phyloP scores from a whole-genome alignment of 495 filamentous ascomycete species.

The Tuber umbilicatum region DNA sequence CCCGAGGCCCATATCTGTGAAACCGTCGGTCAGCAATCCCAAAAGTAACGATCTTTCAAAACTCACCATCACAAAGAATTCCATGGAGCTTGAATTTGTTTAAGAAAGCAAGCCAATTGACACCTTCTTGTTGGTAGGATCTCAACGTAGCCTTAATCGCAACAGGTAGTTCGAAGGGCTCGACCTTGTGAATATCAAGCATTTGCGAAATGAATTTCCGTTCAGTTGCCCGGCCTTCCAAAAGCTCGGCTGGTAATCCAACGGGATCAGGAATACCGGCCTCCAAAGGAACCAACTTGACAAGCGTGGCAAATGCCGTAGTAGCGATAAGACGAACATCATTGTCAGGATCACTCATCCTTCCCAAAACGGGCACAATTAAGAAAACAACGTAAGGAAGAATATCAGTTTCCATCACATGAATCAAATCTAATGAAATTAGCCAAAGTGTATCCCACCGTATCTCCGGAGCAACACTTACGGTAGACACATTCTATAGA shows the following conservation, averaged over 20 bases:
- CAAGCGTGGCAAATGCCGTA: slow-evolving; percentile 91
- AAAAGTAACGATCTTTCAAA: slow-evolving; percentile 1
- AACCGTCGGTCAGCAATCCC: slow-evolving; percentile 16
- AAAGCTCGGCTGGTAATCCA: slow-evolving; percentile 76
- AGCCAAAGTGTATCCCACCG: not conserved
- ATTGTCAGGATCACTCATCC: slow-evolving; percentile 98
- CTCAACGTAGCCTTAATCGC: slow-evolving; percentile 92
- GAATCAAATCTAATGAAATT: slow-evolving; percentile 60
- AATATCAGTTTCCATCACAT: slow-evolving; percentile 95
- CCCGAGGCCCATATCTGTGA: slow-evolving; percentile 85
- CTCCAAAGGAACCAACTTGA: slow-evolving; percentile 97
- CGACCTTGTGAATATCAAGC: slow-evolving; percentile 90
- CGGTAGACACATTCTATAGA: slow-evolving; percentile 84
- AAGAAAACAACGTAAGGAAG: slow-evolving; percentile 98
- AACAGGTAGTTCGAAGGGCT: slow-evolving; percentile 86
- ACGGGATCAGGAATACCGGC: slow-evolving; percentile 96
- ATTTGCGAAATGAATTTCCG: slow-evolving; percentile 95
- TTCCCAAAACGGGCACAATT: slow-evolving; percentile 91
- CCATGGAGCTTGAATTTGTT: slow-evolving; percentile 97
- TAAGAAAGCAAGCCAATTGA: slow-evolving; percentile 97
- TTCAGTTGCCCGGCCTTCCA: slow-evolving; percentile 84
- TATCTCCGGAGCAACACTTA: slow-evolving; percentile 2
- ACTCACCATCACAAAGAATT: slow-evolving; percentile 76
- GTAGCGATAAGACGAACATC: slow-evolving; percentile 91
- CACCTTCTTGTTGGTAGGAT: slow-evolving; percentile 96